Evolutionary conservation across 1,284 basidiomycete species (phyloP).

Genomic region (Tausonia pullulans): DNA sequence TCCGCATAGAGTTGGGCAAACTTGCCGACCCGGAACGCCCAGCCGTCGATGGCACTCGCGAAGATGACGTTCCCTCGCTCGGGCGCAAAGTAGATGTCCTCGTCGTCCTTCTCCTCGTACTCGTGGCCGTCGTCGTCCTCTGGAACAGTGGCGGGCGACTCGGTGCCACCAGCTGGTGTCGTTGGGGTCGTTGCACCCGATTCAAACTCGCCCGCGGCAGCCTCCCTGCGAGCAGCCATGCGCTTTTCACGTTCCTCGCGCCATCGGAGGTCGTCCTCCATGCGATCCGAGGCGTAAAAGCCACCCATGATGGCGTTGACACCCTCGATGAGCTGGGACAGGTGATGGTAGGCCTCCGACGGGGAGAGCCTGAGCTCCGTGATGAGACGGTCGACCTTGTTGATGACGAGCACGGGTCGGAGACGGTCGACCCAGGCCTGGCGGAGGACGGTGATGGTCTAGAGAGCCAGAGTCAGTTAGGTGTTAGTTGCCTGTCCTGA

Average conservation of each 20-base stretch:
- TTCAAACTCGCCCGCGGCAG: slow-evolving; percentile 53
- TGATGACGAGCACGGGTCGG: slow-evolving; percentile 86
- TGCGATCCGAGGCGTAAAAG: slow-evolving; percentile 90
- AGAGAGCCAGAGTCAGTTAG: background rate
- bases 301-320: slow-evolving; percentile 97
- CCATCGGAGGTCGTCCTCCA: slow-evolving; percentile 94
- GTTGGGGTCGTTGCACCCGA: slow-evolving; percentile 28
- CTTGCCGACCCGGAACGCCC: slow-evolving; percentile 91
- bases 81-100: slow-evolving; percentile 95
- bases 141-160: slow-evolving; percentile 6
- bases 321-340: slow-evolving; percentile 86
- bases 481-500: background rate
- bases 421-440: slow-evolving; percentile 91
- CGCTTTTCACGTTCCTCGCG: slow-evolving; percentile 79
- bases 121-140: slow-evolving; percentile 38
- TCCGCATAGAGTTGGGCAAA: slow-evolving; percentile 88
- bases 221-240: slow-evolving; percentile 58
- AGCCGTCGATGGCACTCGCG: slow-evolving; percentile 90
- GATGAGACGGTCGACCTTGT: slow-evolving; percentile 92
- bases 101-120: slow-evolving; percentile 90
- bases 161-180: slow-evolving; percentile 31
- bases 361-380: slow-evolving; percentile 88
- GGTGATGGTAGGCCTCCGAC: slow-evolving; percentile 86
- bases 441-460: slow-evolving; percentile 90
- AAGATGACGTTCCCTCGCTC: slow-evolving; percentile 95